A percentile compares a stretch with the other conserved stretches of the same genome.
These are phyloP conservation scores for Candida boleticola DNA, from an alignment of 805 yeast genomes.

Conservation along the genomic window DNA sequence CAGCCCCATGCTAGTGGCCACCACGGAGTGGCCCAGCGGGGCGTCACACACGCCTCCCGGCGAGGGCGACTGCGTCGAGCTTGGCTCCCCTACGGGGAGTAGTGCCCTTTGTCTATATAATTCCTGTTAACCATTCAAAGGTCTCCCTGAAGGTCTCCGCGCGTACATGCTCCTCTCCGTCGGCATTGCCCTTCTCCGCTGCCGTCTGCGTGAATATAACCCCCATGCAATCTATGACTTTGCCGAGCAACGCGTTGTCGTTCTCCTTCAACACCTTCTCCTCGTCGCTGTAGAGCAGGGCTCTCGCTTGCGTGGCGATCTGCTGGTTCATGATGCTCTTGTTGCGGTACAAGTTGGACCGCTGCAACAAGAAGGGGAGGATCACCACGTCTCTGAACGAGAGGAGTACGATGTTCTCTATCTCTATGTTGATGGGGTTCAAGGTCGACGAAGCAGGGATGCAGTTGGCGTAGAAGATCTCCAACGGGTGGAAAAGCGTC, in stretches of 20 bases:
- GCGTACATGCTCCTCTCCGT: constrained; percentile 19
- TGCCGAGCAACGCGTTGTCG: constrained; percentile 5
- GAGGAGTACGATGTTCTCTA: constrained; percentile 24
- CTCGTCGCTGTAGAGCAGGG: background rate
- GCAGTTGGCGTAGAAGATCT: constrained; percentile 9
- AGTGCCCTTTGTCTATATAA: background rate
- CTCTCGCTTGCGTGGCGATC: background rate
- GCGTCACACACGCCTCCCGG: no score
- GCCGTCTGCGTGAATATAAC: constrained; percentile 15
- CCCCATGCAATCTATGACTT: constrained; percentile 20
- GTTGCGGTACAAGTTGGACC: constrained; percentile 10
- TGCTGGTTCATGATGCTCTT: background rate
- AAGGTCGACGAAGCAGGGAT: background rate
- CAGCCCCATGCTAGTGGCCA: no score
- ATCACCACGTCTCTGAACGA: constrained; percentile 29
- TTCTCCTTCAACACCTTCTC: constrained; percentile 1
- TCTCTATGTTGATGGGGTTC: constrained; percentile 14
- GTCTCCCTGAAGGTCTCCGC: constrained; percentile 15
- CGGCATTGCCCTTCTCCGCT: constrained; percentile 15
- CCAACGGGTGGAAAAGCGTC: constrained; percentile 25
- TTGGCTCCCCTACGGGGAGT: background rate
- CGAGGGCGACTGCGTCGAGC: background rate
- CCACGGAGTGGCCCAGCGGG: no score
- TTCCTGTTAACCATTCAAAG: constrained; percentile 20
- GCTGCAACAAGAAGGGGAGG: constrained; percentile 20